A percentile compares a stretch with the other conserved stretches of the same genome.
These are phyloP conservation scores for Amanita fuliginea DNA, from an alignment of 768 basidiomycete genomes.

Conservation along the genomic window DNA sequence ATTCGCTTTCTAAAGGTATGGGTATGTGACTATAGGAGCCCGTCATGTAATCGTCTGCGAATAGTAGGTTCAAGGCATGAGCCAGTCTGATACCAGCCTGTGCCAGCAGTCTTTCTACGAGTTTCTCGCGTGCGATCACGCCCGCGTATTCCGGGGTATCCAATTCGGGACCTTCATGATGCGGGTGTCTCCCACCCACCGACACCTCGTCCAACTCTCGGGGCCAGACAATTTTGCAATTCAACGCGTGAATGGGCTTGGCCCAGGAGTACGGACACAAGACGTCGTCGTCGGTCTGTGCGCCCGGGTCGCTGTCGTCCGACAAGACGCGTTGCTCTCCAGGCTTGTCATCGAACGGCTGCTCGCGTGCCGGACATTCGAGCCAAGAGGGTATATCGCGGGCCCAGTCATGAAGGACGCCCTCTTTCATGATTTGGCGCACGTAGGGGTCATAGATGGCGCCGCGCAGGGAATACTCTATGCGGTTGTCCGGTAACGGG, in stretches of 20 bases:
- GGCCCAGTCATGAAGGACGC: constrained; percentile 59
- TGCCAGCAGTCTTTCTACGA: constrained; percentile 64
- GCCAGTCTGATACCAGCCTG: constrained; percentile 81
- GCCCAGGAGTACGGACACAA: constrained; percentile 80
- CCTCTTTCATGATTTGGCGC: constrained; percentile 81
- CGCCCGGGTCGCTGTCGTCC: constrained; percentile 6
- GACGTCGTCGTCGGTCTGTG: constrained; percentile 37
- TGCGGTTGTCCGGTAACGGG: constrained; percentile 55
- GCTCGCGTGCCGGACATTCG: constrained; percentile 30
- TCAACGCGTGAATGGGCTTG: constrained; percentile 57
- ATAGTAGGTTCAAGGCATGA: constrained; percentile 64
- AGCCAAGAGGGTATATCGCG: constrained; percentile 56
- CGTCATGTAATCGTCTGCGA: constrained; percentile 20
- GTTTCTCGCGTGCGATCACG: constrained; percentile 29
- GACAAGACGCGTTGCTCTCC: constrained; percentile 19
- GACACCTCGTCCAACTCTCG: constrained; percentile 39
- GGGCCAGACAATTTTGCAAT: constrained; percentile 81
- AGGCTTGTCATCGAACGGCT: not conserved
- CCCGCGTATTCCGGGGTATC: constrained; percentile 77
- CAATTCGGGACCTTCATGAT: constrained; percentile 28
- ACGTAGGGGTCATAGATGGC: constrained; percentile 84
- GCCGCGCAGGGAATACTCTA: constrained; percentile 60
- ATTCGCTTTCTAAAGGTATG: too few species aligned
- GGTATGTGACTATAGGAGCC: too few species aligned
- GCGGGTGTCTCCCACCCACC: constrained; percentile 42